These are phyloP conservation scores for Mrakia gelida DNA, from an alignment of 768 basidiomycete species.

Conservation along the genomic window DNA sequence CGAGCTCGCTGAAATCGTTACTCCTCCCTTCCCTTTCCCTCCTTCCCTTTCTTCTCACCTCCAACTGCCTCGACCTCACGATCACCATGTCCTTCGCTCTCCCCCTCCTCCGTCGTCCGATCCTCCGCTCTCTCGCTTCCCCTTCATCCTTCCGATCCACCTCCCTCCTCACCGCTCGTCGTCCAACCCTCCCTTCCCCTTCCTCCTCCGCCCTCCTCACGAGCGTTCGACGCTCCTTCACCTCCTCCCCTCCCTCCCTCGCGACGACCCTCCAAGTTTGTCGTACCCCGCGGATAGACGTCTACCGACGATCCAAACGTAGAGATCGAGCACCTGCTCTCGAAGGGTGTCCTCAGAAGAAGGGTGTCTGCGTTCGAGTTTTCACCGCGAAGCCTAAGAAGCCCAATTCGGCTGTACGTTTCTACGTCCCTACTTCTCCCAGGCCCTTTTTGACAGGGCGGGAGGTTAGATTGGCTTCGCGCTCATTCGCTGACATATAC, in stretches of 20 bases:
- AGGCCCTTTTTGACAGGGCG: background rate
- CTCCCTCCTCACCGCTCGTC: background rate
- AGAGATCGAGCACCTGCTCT: conserved; percentile 68
- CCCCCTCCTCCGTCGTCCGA: conserved; percentile 4
- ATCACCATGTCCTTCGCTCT: too few relatives aligned
- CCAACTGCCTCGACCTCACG: too few relatives aligned
- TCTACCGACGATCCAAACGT: conserved; percentile 21
- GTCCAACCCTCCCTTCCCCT: conserved; percentile 8
- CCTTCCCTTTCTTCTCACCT: too few relatives aligned
- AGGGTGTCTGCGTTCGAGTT: conserved; percentile 78
- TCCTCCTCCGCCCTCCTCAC: conserved; percentile 2
- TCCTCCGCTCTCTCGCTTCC: background rate
- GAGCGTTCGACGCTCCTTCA: conserved; percentile 14
- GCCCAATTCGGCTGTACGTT: conserved; percentile 85
- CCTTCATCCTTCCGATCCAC: background rate
- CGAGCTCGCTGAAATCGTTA: too few relatives aligned
- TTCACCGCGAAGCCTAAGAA: conserved; percentile 84
- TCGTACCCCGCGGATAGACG: conserved; percentile 56
- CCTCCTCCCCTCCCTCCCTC: conserved; percentile 33
- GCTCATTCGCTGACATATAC: background rate
- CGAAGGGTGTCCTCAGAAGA: conserved; percentile 72
- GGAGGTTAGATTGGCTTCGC: background rate
- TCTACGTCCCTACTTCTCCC: background rate
- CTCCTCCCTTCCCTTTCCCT: too few relatives aligned
- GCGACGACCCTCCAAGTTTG: conserved; percentile 84